Base-by-base conservation (phyloP, 345 rosid species). In the Aethionema arabicum region DNA sequence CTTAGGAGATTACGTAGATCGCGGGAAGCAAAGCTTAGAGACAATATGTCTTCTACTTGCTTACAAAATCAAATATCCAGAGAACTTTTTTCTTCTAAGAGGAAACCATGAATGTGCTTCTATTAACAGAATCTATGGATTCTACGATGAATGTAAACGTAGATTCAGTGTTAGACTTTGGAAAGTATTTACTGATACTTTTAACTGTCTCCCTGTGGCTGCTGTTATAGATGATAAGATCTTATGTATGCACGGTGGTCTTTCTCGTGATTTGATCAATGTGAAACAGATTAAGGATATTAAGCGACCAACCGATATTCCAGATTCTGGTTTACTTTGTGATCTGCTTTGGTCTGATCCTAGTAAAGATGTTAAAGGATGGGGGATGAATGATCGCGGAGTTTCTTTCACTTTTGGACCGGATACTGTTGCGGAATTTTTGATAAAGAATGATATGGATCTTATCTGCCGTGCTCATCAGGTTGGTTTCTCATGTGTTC, bases 331-430 rank as follows among this genome's bases (percentile, higher is more conserved):
- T 72, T 79, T 91, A 72, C 88, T 91, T 6, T 91, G 98, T 72
- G 96, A 91, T 69, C 72, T 91, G 60, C 98, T 91, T 57, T 91
- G 96, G 98, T 88, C 98, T 48, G 96, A 91, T 81, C 98, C 96
- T 54, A 77, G 82, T 65, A 84, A 78, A 77, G 98, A 91, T 66
- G 75, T 78, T 55, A 82, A 78, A 74, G 95, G 91, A 32, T 91
- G 98, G 98, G 96, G 93, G 38, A 76, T 87, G 91, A 91, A 85
- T 56, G 98, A 91, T 60, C 88, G 96, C 54, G 98, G 98, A 29
- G 96, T 88, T 66, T 91, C 96, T 4, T 84, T 65, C 76, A 88
- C 98, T 32, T 91, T 85, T 80, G 98, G 96, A 6, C 74, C 86
- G n/a, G 98, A 85, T 75, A 79, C 65, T 46, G 96, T 91, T 12